A percentile compares a stretch with the other conserved stretches of the same genome.
Evolutionary conservation across 2,329 filamentous ascomycete genomes (phyloP).

Genomic region (Colletotrichum agaves): DNA sequence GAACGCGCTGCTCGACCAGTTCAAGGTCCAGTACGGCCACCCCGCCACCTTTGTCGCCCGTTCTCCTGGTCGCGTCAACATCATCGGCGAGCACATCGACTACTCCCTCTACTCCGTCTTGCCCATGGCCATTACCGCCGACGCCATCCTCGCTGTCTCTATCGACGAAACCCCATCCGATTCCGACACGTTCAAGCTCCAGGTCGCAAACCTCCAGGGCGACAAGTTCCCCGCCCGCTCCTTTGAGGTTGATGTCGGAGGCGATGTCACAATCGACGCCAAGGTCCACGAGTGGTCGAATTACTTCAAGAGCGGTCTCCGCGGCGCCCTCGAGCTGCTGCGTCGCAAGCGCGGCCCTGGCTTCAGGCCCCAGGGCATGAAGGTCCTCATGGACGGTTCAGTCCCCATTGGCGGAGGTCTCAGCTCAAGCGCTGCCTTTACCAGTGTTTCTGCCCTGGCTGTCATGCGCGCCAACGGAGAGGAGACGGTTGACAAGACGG

Average conservation of each 20-base stretch:
- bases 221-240: constrained; percentile 80
- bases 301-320: constrained; percentile 94
- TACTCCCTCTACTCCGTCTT: constrained; percentile 97
- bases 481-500: constrained; percentile 84
- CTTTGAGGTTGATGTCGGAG: constrained; percentile 74
- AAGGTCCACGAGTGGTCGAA: constrained; percentile 94
- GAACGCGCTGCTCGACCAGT: constrained; percentile 76
- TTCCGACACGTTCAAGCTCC: constrained; percentile 71
- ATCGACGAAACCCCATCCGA: constrained; percentile 61
- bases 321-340: constrained; percentile 83
- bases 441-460: constrained; percentile 88
- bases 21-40: constrained; percentile 76
- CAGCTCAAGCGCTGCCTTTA: constrained; percentile 93
- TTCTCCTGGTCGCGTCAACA: constrained; percentile 94
- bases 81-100: constrained; percentile 99
- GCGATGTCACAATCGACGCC: constrained; percentile 82
- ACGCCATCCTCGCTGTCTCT: constrained; percentile 86
- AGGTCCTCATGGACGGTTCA: constrained; percentile 89
- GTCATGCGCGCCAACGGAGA: constrained; percentile 89
- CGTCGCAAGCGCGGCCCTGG: constrained; percentile 68
- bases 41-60: constrained; percentile 84
- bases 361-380: constrained; percentile 80
- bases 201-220: constrained; percentile 81
- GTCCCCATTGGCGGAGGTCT: constrained; percentile 93
- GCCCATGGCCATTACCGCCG: constrained; percentile 93